Evolutionary conservation across 345 rosid species (phyloP), one percentile per base, ranked within the genome.

Genomic region (Heritiera littoralis): DNA sequence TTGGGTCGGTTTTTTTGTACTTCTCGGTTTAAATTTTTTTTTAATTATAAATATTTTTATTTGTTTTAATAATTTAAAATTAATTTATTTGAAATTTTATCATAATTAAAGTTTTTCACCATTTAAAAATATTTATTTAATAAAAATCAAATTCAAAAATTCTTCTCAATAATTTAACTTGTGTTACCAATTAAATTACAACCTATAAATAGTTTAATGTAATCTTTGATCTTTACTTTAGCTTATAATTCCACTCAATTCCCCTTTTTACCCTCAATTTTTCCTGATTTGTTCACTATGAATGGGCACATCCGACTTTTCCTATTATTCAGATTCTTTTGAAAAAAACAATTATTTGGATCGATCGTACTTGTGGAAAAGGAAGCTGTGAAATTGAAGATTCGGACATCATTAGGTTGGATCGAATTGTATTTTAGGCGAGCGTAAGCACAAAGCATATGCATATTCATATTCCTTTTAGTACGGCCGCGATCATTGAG

Each of bases 1-100:
- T 30, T 8, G 20, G 54, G 80, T 79, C 84, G 77, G 79, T 54
- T 78, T 80, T 79, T 78, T 63, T 32, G 84, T 80, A 78, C 75
- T 75, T 74, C 54, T 23, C 46, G 77, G 74, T 23, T 23, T 23
- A 23, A 23, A 0, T 0, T 23, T 23, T 23, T 23, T 23, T 23
- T 23, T 0, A 23, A 23, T 23, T 23, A 23, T 23, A 23, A 23
- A 0, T 23, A 23, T 23, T 23, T 23, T 23, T 23, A 23, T 23
- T 23, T 23, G 28, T 23, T 23, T 23, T 23, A 23, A 23, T 23
- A 23, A 23, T 23, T 23, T 23, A 23, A 23, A 23, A 23, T 23
- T 23, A 23, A 23, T 23, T 23, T 23, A 23, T 23, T 23, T 23
- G 0, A 23, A 23, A 23, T 23, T 23, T 23, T 23, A 23, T 23